Evolutionary conservation across 257 asterid genomes (phyloP), one percentile per base, ranked within the genome.

Genomic region (Plectranthus barbatus): DNA sequence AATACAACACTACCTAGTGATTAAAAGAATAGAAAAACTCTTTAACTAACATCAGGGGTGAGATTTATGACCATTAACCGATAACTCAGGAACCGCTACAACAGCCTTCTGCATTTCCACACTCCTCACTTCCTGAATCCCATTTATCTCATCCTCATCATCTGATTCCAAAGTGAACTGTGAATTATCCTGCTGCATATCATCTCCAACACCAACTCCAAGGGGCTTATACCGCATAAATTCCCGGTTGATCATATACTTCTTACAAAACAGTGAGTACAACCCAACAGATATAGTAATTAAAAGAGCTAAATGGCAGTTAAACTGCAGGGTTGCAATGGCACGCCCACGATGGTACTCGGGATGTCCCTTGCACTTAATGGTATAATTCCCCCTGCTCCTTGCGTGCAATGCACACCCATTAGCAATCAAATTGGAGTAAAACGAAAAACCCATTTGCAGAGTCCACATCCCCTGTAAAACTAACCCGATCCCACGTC

Each of bases 331-430:
- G 0, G 91, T 82, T 0, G 96, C 99, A 14, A 92, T 85, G 7
- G 99, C 96, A 48, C 95, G 80, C 57, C 97, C 95, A 2, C 97
- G 91, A 52, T 92, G 99, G 52, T 82, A 92, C 62, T 86, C 94
- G 0, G 76, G 80, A 54, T 89, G 96, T 64, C 97, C 99, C 67
- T 88, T 85, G 81, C 99, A 92, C 73, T 72, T 89, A 5, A 92
- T 73, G 9, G 96, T 86, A 56, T 70, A 92, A 74, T 89, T 92
- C 2, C 95, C 99, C 72, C 95, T 80, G 72, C 97, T 89, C 80
- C 74, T 86, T 47, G 75, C 80, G 34, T 81, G 84, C 86, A 92
- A 77, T 58, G 73, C 54, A 62, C 99, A 92, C 15, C 99, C 99
- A n/a, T 76, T 70, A 0, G 84, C 74, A 13, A 85, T 84, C 76